These are phyloP conservation scores for Podospora didyma DNA, from an alignment of 495 filamentous ascomycete genomes.

Conservation along the genomic window DNA sequence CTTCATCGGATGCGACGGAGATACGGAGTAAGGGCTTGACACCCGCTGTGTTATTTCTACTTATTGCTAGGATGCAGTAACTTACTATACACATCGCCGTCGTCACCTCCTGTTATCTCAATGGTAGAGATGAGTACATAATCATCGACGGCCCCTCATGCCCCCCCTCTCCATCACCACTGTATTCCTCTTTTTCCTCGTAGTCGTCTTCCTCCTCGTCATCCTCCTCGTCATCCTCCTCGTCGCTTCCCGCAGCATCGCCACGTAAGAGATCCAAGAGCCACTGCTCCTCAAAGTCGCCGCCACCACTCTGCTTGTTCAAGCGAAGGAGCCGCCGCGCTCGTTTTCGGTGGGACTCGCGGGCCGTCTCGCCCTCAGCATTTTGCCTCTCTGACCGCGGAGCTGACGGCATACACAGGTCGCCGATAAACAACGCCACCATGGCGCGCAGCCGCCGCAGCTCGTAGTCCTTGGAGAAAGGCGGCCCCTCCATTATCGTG, in stretches of 20 bases:
- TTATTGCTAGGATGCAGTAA: too few species aligned
- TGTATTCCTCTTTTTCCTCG: slow-evolving; percentile 8
- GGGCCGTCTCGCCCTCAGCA: slow-evolving; percentile 15
- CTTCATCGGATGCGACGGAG: too few species aligned
- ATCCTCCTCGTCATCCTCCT: slow-evolving; percentile 23
- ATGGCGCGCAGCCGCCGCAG: slow-evolving; percentile 62
- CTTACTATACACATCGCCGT: background rate
- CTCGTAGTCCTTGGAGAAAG: slow-evolving; percentile 55
- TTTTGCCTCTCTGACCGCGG: slow-evolving; percentile 19
- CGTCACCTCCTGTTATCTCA: background rate
- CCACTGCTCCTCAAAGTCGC: slow-evolving; percentile 25
- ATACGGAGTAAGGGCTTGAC: too few species aligned
- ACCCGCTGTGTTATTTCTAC: too few species aligned
- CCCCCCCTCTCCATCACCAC: slow-evolving; percentile 19
- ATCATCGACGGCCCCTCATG: slow-evolving; percentile 7
- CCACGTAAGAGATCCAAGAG: slow-evolving; percentile 23
- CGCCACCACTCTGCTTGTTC: slow-evolving; percentile 16
- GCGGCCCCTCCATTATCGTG: slow-evolving; percentile 55
- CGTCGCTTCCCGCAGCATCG: slow-evolving; percentile 22
- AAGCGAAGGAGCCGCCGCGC: slow-evolving; percentile 27
- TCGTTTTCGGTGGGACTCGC: slow-evolving; percentile 21
- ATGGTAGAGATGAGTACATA: slow-evolving; percentile 22
- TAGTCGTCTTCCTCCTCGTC: slow-evolving; percentile 15
- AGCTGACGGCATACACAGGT: slow-evolving; percentile 41
- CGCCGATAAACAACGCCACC: slow-evolving; percentile 63